A percentile compares a stretch with the other conserved stretches of the same genome.
Evolutionary conservation across 352 stramenopile genomes (phyloP).

Genomic region (Peronosclerospora sorghi): DNA sequence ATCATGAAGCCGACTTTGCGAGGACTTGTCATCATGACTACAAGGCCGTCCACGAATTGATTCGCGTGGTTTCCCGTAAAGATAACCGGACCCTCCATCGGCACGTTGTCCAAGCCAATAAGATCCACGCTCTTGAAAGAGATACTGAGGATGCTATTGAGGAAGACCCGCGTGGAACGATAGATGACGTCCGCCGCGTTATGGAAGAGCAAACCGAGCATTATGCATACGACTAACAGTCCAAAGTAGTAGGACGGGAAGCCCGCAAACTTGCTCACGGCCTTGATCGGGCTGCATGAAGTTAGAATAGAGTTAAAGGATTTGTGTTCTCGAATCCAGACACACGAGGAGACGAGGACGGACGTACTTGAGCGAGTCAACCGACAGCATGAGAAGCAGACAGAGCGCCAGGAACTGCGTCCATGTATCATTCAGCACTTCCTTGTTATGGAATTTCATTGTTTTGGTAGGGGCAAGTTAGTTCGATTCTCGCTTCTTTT

Average conservation of each 20-base stretch:
- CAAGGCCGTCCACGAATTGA: conserved; percentile 97
- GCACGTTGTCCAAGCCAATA: conserved; percentile 93
- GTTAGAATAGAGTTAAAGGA: not conserved
- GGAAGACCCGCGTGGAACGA: conserved; percentile 84
- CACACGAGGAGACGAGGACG: not conserved
- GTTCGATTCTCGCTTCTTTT: too few relatives aligned
- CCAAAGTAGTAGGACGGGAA: conserved; percentile 65
- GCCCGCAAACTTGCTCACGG: conserved; percentile 57
- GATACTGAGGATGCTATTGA: conserved; percentile 95
- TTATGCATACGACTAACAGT: conserved; percentile 42
- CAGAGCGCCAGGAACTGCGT: conserved; percentile 69
- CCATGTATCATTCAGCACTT: conserved; percentile 76
- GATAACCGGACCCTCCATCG: conserved; percentile 92
- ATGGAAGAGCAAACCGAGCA: conserved; percentile 59
- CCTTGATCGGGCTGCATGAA: conserved; percentile 58
- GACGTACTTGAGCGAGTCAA: conserved; percentile 82
- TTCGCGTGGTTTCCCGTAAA: conserved; percentile 98
- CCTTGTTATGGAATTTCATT: conserved; percentile 69
- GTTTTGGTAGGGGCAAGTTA: too few relatives aligned
- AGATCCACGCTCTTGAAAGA: conserved; percentile 97
- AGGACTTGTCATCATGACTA: conserved; percentile 91
- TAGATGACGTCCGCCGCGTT: conserved; percentile 78
- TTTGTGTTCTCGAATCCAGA: not conserved
- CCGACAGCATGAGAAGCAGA: conserved; percentile 66
- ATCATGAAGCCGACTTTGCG: conserved; percentile 96